Percentiles rank a stretch among this genome's conserved stretches.
Conservation (phyloP, 768 basidiomycete species). For the Neoboletus brunneissimus region DNA sequence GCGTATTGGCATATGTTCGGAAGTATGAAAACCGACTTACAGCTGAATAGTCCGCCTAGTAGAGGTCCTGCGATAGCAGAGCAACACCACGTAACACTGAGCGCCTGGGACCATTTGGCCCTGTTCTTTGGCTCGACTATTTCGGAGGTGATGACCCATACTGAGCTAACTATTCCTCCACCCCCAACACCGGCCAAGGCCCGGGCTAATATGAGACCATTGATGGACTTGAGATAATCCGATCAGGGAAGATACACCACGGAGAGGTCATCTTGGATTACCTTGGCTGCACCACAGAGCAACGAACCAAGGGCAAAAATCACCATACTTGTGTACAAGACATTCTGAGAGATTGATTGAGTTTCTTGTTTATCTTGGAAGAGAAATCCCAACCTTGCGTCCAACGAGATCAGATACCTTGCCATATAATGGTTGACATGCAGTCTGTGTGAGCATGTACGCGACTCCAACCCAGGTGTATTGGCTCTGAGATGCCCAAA, state of each 20-base stretch:
- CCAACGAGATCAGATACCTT: slow-evolving; percentile 77
- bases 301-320: slow-evolving; percentile 78
- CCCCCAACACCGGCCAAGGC: slow-evolving; percentile 75
- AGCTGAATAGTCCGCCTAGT: slow-evolving; percentile 79
- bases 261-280: slow-evolving; percentile 30
- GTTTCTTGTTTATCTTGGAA: neutral
- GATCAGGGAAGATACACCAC: slow-evolving; percentile 17
- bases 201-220: slow-evolving; percentile 67
- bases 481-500: slow-evolving; percentile 63
- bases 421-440: slow-evolving; percentile 81
- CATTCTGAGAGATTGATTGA: slow-evolving; percentile 40
- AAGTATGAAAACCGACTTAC: slow-evolving; percentile 39
- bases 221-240: slow-evolving; percentile 34
- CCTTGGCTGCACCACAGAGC: slow-evolving; percentile 74
- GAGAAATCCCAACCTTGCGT: slow-evolving; percentile 54
- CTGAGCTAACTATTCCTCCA: slow-evolving; percentile 80
- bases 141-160: slow-evolving; percentile 86
- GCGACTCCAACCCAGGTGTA: slow-evolving; percentile 87
- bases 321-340: slow-evolving; percentile 70
- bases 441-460: slow-evolving; percentile 85
- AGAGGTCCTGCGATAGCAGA: slow-evolving; percentile 82
- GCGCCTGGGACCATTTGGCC: slow-evolving; percentile 82
- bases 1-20: slow-evolving; percentile 15
- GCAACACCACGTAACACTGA: slow-evolving; percentile 84
- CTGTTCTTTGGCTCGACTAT: slow-evolving; percentile 68